Evolutionary conservation across 164 flowering plant genomes (phyloP), one percentile per base, ranked within the genome.

Genomic region (Tetracentron sinense): DNA sequence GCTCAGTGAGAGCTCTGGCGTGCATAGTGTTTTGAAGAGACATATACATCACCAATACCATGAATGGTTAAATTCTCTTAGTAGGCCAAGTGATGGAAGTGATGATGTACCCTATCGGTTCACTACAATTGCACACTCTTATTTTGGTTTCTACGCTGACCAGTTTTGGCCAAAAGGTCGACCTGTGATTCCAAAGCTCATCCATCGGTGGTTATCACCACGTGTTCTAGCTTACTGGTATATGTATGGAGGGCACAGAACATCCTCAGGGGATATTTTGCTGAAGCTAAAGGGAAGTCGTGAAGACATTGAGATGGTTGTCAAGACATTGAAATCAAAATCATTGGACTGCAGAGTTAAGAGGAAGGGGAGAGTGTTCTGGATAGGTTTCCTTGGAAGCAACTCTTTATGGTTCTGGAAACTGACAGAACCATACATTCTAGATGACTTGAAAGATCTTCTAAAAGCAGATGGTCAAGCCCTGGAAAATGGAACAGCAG

Each of bases 161-260:
- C 96, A 88, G 68, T 92, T 92, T 61, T 80, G 87, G 83, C 84
- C 91, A 14, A 75, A 67, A 42, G 87, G 85, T 14, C 65, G 56
- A 14, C 80, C 77, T 1, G 62, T 61, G 64, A 71, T 90, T 62
- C 99, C 97, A 28, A 91, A 84, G 67, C 80, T 95, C 42, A 81
- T 95, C 65, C 88, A 90, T 66, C 79, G 99, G 44, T 92, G 99
- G 99, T 61, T 95, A 61, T 89, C 97, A 56, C 92, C 99, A 7
- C 81, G 83, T 33, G 92, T 74, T 65, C 85, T 92, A 78, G 97
- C 97, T 15, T 90, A 92, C 76, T 92, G 97, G 97, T 95, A 81
- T 57, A 91, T 91, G 96, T 88, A 84, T 68, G 86, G 90, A 2
- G 99, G 99, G 16, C 73, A 78, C 67, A 85, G 82, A 78, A 82